Evolutionary conservation across 2,329 filamentous ascomycete genomes (phyloP), one percentile per base, ranked within the genome.

Genomic region (Pochonia chlamydosporia): DNA sequence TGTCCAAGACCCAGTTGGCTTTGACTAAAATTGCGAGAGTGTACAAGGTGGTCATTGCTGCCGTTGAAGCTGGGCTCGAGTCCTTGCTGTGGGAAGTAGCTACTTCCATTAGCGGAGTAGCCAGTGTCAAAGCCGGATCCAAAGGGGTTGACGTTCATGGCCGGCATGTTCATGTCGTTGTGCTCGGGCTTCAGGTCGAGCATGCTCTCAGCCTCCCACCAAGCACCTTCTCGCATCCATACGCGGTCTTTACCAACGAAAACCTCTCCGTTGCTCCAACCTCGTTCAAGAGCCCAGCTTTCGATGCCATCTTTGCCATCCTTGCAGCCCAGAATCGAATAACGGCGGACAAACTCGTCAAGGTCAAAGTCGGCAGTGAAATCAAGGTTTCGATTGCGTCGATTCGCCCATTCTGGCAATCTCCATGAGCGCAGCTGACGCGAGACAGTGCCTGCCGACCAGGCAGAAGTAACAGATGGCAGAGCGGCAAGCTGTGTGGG

Each of bases 161-260:
- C 58, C 8, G 61, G 63, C 21, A 63, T 50, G 39, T 49, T 46
- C 31, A 43, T 25, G 31, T 48, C 26, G 18, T 66, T 65, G 35
- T 82, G 78, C 45, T 78, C 73, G 1, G 84, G 81, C 66, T 93
- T 92, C 58, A 95, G 75, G 60, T 99, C 93, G 24, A 97, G 82
- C 87, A 96, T 95, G 51, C 81, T 88, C 69, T 99, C 93, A 5
- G 91, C 92, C 67, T 97, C 92, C 92, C 92, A 97, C 92, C 93
- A 99, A 2, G 91, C 87, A 48, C 74, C 78, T 67, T 99, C 93
- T 43, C 92, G 82, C 73, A 97, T 91, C 93, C 93, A 99, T 36
- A 99, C 83, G 26, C 93, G 87, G 65, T 97, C 90, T 49, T 83
- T 84, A 47, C 93, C 93, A 26, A 97, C 75, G 5, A 96, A 82